A percentile compares a stretch with the other conserved stretches of the same genome.
Conservation (phyloP, 129 eudicot species). For the Artemisia argyi region DNA sequence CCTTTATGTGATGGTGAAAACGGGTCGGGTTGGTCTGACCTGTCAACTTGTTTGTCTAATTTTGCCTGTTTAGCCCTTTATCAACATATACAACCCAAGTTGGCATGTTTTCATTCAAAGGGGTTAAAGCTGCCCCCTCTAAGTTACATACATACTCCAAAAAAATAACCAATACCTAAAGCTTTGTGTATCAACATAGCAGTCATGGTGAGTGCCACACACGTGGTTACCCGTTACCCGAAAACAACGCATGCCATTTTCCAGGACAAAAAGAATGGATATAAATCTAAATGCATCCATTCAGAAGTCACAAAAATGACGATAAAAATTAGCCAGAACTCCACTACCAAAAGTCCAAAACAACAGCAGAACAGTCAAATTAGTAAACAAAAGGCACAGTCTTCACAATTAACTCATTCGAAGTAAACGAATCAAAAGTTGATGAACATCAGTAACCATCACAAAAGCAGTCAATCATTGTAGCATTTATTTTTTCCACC, state of each 20-base stretch:
- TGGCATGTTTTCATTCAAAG: too few species aligned
- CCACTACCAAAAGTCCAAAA: neutral
- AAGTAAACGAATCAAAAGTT: neutral
- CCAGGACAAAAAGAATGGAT: neutral
- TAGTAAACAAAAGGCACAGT: too few species aligned
- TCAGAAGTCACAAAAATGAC: neutral
- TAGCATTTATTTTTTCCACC: neutral
- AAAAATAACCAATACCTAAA: too few species aligned
- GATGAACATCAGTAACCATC: neutral
- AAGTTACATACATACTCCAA: too few species aligned
- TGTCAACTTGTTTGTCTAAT: too few species aligned
- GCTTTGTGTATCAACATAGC: neutral
- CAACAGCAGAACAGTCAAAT: too few species aligned
- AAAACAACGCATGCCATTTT: slow-evolving; percentile 3
- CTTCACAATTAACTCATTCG: too few species aligned
- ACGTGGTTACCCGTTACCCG: neutral
- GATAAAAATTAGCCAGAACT: neutral
- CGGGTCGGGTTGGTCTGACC: too few species aligned
- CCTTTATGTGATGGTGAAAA: too few species aligned
- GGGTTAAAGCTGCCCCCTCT: too few species aligned
- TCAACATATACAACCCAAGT: too few species aligned
- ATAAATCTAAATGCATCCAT: neutral
- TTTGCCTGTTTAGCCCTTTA: too few species aligned
- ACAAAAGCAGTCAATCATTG: neutral
- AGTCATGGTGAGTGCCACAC: slow-evolving; percentile 3